A percentile compares a stretch with the other conserved stretches of the same genome.
These are phyloP conservation scores for Saccharomycopsis capsularis DNA, from an alignment of 805 yeast genomes.

Conservation along the genomic window DNA sequence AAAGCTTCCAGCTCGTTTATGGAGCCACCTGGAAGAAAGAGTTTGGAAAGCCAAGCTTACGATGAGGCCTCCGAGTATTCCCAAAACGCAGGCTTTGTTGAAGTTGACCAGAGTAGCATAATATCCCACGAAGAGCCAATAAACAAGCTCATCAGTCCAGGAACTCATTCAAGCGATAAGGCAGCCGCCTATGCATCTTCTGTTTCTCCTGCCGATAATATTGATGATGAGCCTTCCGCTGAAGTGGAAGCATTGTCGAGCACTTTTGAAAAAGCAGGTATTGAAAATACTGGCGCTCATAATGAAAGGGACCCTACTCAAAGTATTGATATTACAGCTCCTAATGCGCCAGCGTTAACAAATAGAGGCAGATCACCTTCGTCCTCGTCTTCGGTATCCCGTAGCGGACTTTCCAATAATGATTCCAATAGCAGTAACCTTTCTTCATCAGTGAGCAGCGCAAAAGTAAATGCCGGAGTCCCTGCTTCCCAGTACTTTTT, in stretches of 20 bases:
- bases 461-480: not conserved
- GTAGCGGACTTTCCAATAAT: not conserved
- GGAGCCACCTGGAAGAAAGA: conserved; percentile 8
- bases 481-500: not conserved
- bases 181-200: not conserved
- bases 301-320: not conserved
- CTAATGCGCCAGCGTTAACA: too few relatives aligned
- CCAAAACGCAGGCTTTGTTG: not conserved
- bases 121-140: conserved; percentile 16
- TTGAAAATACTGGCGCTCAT: too few relatives aligned
- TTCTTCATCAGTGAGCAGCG: not conserved
- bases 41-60: conserved; percentile 10
- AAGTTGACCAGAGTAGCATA: conserved; percentile 7
- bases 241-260: not conserved
- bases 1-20: conserved; percentile 12
- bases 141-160: not conserved
- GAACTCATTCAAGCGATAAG: not conserved
- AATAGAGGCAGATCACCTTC: too few relatives aligned
- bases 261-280: not conserved
- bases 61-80: conserved; percentile 17
- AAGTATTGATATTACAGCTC: not conserved
- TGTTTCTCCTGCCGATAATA: not conserved
- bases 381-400: not conserved
- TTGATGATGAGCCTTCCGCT: not conserved
- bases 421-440: not conserved